A percentile compares a stretch with the other conserved stretches of the same genome.
Evolutionary conservation across 78 protist genomes (phyloP).

Genomic region (Tieghemostelium lacteum): DNA sequence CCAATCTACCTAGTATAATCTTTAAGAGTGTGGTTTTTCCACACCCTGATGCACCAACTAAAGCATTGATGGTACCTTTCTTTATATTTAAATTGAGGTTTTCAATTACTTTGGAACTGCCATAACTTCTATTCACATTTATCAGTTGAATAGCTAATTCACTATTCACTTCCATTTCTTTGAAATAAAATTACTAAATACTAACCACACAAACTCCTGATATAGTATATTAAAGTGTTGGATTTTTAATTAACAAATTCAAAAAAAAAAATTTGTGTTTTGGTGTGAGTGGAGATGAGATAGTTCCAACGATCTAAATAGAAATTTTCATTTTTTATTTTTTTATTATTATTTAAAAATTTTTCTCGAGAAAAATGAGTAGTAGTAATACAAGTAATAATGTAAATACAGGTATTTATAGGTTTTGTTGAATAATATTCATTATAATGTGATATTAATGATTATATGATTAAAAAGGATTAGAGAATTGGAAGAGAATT

Average conservation of each 20-base stretch:
- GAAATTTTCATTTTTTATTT: no score
- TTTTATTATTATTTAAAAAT: no score
- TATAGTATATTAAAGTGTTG: neutral
- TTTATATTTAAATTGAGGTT: constrained; percentile 13
- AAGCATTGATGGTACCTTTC: constrained; percentile 48
- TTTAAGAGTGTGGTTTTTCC: constrained; percentile 69
- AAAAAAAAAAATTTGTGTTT: neutral
- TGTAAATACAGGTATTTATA: neutral
- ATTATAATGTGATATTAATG: neutral
- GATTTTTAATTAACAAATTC: neutral
- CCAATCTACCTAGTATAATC: constrained; percentile 14
- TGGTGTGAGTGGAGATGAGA: no score
- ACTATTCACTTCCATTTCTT: neutral
- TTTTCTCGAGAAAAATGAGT: no score
- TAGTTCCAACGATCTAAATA: no score
- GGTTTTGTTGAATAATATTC: neutral
- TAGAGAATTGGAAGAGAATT: constrained; percentile 45
- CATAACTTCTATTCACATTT: constrained; percentile 41
- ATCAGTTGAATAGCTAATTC: neutral
- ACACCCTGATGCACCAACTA: constrained; percentile 80
- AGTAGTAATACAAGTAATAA: no score
- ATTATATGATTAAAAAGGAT: neutral
- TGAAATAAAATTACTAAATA: neutral
- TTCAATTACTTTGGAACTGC: constrained; percentile 22
- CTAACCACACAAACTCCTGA: neutral